A percentile compares a stretch with the other conserved stretches of the same genome.
Conservation (phyloP, 2,329 filamentous ascomycete species). For the Colletotrichum acutatum region DNA sequence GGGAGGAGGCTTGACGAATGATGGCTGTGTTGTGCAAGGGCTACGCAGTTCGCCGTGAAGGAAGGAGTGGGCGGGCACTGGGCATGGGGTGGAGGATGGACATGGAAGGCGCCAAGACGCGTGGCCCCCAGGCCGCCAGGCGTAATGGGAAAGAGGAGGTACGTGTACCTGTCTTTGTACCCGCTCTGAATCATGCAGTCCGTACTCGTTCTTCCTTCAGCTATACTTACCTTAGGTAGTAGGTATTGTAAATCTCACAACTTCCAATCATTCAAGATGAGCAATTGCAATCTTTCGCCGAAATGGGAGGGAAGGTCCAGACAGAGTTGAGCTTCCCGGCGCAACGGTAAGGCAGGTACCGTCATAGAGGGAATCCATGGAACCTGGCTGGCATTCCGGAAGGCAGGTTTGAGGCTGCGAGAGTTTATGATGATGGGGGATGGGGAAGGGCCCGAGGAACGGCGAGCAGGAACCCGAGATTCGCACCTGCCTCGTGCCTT, state of each 20-base stretch:
- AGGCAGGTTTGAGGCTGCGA: background rate
- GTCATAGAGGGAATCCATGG: no score
- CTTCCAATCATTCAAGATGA: no score
- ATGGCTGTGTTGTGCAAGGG: background rate
- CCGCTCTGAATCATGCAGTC: background rate
- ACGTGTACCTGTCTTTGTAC: background rate
- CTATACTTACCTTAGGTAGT: no score
- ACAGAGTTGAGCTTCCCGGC: background rate
- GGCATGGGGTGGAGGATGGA: background rate
- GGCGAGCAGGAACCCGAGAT: background rate
- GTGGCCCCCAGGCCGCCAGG: background rate
- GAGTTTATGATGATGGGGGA: no score
- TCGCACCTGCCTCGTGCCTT: background rate
- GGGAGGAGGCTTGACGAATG: background rate
- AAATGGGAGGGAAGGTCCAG: background rate
- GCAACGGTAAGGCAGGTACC: no score
- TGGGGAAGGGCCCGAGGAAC: background rate
- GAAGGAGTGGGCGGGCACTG: background rate
- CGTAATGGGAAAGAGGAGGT: background rate
- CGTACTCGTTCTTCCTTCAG: background rate
- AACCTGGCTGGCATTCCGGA: background rate
- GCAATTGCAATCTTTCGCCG: background rate
- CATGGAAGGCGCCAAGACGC: constrained; percentile 2
- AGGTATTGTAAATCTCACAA: no score
- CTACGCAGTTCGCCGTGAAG: background rate